Evolutionary conservation across 2,329 filamentous ascomycete species (phyloP), one percentile per base, ranked within the genome.

Genomic region (Curvularia hawaiiensis): DNA sequence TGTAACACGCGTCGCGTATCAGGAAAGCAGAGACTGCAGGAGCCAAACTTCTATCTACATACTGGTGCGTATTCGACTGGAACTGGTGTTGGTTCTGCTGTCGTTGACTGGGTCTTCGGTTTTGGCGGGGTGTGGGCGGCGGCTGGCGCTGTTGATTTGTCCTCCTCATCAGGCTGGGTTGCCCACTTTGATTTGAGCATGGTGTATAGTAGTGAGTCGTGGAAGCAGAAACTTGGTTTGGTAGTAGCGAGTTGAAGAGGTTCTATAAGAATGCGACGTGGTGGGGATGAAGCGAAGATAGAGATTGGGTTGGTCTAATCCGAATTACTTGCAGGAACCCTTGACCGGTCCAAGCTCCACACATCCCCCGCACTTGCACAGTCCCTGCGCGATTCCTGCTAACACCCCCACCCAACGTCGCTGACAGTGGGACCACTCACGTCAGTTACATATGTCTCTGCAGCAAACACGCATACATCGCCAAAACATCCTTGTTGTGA

Each of bases 171-270:
- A 39, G 62, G 26, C 56, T 69, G 63, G 18, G 69, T 63, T 3
- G 73, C 73, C 73, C 73, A 75, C 63, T 59, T 65, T 43, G 73
- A 75, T 46, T 71, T 61, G 43, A 70, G 66, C 73, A 75, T 75
- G 28, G 0, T 70, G 46, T 50, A 1, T 18, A 9, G 20, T 30
- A 53, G 18, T 22, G 52, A 57, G 7, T 45, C 33, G 40, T 56
- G 31, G 10, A 20, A 24, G 24, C 54, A 49, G 33, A 31, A 41
- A 12, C 30, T 16, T 18, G 33, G n/a, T 53, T 33, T 50, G 46
- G 45, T n/a, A 31, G 54, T 49, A 50, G 24, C 35, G 50, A 44
- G 28, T 35, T 50, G 39, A 26, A 49, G 8, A 31, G 20, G 10
- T 40, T 18, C 18, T 54, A 16, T 53, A 38, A 38, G 33, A 33